These are phyloP conservation scores for Beauveria caledonica DNA, from an alignment of 2,329 filamentous ascomycete species.

Conservation along the genomic window DNA sequence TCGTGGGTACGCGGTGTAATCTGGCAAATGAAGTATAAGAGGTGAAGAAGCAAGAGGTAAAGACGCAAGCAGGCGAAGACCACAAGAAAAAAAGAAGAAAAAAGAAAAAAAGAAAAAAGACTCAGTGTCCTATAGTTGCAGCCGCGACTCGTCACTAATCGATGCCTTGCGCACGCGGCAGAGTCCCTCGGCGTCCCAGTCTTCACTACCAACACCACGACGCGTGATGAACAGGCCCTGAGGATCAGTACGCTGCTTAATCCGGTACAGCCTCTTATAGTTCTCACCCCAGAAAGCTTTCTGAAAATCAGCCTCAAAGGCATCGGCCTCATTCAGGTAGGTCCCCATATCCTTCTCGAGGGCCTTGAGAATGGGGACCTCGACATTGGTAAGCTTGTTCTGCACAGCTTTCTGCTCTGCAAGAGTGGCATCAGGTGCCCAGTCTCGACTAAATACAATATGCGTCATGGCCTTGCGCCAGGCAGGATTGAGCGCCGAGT, in stretches of 20 bases:
- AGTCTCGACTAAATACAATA: slow-evolving; percentile 20
- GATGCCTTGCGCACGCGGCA: background rate
- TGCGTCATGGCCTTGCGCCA: slow-evolving; percentile 33
- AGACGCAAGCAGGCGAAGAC: no score
- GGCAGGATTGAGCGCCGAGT: slow-evolving; percentile 32
- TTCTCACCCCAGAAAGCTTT: slow-evolving; percentile 29
- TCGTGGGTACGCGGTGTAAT: no score
- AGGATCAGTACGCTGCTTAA: slow-evolving; percentile 30
- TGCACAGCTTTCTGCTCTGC: slow-evolving; percentile 19
- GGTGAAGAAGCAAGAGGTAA: no score
- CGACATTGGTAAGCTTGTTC: slow-evolving; percentile 22
- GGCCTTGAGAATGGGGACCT: slow-evolving; percentile 17
- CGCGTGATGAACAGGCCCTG: slow-evolving; percentile 27
- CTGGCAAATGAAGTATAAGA: no score
- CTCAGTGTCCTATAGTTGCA: background rate
- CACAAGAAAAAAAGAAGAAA: no score
- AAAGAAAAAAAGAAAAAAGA: no score
- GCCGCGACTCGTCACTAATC: background rate
- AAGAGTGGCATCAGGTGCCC: slow-evolving; percentile 19
- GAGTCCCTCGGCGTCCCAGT: slow-evolving; percentile 22
- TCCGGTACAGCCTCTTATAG: slow-evolving; percentile 24
- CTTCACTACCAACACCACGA: slow-evolving; percentile 29
- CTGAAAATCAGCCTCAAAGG: slow-evolving; percentile 28
- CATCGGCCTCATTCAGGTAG: slow-evolving; percentile 26
- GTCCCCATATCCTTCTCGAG: slow-evolving; percentile 20